Percentiles rank a stretch among this genome's conserved stretches.
phyloP scores from a whole-genome alignment of 1,139 yeast genomes.

The Debaryomyces nepalensis region DNA sequence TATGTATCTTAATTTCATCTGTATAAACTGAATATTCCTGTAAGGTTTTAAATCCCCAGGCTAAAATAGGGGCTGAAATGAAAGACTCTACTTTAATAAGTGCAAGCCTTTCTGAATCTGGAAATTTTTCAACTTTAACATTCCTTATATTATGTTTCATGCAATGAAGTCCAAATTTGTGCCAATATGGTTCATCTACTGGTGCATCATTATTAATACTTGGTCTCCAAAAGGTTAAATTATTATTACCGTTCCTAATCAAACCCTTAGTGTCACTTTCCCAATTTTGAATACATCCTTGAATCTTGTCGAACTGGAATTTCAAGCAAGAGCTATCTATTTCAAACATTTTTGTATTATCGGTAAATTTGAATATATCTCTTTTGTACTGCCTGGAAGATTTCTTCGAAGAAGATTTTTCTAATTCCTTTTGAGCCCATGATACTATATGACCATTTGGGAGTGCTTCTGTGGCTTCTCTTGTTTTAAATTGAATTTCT shows the following conservation, averaged over 20 bases:
- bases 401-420: neutral
- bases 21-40: conserved; percentile 18
- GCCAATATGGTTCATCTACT: conserved; percentile 22
- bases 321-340: neutral
- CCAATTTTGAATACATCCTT: conserved; percentile 15
- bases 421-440: conserved; percentile 26
- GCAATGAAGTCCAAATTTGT: conserved; percentile 18
- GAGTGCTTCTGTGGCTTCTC: conserved; percentile 12
- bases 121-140: conserved; percentile 8
- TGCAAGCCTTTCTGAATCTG: conserved; percentile 10
- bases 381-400: neutral
- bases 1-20: conserved; percentile 12
- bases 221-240: conserved; percentile 33
- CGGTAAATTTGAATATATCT: neutral
- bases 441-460: conserved; percentile 28
- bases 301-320: conserved; percentile 14
- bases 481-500: conserved; percentile 16
- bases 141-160: conserved; percentile 15
- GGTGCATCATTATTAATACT: conserved; percentile 34
- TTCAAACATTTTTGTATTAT: neutral
- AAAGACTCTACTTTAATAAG: conserved; percentile 14
- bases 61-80: conserved; percentile 20
- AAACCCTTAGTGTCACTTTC: conserved; percentile 8
- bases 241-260: conserved; percentile 14
- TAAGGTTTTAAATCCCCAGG: conserved; percentile 21